Evolutionary conservation across 495 filamentous ascomycete genomes (phyloP).

Genomic region (Choiromyces venosus): DNA sequence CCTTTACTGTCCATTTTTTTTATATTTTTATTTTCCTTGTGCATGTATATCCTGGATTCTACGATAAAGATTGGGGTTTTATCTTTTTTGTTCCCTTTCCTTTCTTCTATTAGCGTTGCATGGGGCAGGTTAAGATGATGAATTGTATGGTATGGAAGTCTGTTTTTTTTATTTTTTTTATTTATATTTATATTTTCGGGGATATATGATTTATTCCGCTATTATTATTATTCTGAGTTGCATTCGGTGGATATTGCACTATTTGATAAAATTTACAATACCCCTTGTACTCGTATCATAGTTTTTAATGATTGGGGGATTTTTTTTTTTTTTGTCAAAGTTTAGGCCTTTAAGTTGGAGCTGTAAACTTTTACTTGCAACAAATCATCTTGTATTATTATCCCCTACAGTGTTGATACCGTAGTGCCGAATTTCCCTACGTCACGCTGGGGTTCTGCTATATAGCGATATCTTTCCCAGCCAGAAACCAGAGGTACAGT

Average conservation of each 20-base stretch:
- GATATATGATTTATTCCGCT: not conserved
- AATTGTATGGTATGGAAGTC: not conserved
- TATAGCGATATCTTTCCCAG: too few relatives aligned
- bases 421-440: too few relatives aligned
- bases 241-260: not conserved
- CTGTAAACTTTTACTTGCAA: too few relatives aligned
- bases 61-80: not conserved
- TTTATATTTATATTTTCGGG: too few relatives aligned
- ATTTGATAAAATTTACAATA: not conserved
- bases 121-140: not conserved
- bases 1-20: not conserved
- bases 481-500: too few relatives aligned
- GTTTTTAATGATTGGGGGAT: too few relatives aligned
- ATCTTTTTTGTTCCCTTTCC: not conserved
- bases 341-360: not conserved
- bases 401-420: too few relatives aligned
- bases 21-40: not conserved
- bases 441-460: too few relatives aligned
- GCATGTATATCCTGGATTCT: constrained; percentile 1
- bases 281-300: not conserved
- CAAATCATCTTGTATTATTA: too few relatives aligned
- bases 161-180: not conserved
- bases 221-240: not conserved
- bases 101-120: constrained; percentile 1
- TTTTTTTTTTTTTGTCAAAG: too few relatives aligned